Evolutionary conservation across 352 stramenopile species (phyloP).

Genomic region (Thalassiosira pacifica): DNA sequence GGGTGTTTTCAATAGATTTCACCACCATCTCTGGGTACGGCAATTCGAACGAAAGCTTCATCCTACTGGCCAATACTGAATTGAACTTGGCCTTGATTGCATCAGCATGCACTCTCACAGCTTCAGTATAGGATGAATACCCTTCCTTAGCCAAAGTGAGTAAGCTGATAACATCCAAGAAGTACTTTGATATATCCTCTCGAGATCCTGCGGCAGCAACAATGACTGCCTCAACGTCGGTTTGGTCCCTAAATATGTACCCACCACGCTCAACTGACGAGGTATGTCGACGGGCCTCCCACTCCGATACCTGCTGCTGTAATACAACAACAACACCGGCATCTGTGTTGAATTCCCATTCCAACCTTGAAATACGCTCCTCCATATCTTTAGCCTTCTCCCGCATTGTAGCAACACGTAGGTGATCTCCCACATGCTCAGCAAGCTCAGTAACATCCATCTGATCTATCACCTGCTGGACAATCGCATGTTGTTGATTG

Average conservation of each 20-base stretch:
- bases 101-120: background rate
- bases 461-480: background rate
- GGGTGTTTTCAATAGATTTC: background rate
- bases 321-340: background rate
- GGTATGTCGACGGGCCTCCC: slow-evolving; percentile 4
- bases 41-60: slow-evolving; percentile 15
- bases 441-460: slow-evolving; percentile 1
- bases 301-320: background rate
- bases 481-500: background rate
- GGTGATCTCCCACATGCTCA: background rate
- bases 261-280: background rate
- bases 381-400: background rate
- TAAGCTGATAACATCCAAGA: background rate
- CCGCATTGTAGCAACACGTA: background rate
- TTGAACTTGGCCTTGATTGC: slow-evolving; percentile 33
- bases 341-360: background rate
- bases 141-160: background rate
- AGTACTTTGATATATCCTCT: background rate
- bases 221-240: slow-evolving; percentile 4
- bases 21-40: slow-evolving; percentile 17
- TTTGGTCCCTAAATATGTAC: background rate
- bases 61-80: background rate
- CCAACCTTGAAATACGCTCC: background rate
- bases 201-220: background rate
- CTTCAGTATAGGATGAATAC: background rate